Evolutionary conservation across 768 basidiomycete genomes (phyloP), one percentile per base, ranked within the genome.

Genomic region (Russula ochroleuca): DNA sequence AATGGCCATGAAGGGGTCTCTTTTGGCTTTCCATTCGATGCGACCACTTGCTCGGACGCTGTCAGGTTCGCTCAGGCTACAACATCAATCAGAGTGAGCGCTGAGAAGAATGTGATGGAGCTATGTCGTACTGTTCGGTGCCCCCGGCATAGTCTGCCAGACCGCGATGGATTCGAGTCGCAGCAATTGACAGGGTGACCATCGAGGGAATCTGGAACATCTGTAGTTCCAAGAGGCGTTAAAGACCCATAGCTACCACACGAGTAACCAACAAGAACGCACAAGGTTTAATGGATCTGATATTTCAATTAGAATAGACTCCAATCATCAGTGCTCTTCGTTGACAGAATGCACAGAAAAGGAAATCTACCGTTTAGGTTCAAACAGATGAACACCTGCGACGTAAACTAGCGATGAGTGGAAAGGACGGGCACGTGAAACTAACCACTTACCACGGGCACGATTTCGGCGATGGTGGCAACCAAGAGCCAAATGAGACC

Each of bases 401-500:
- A 55, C 14, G 21, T 25, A 19, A 25, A 54, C 25, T 10, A 28
- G 10, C 17, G 10, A 19, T 55, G 17, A 23, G 23, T 5, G 10
- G 25, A 40, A 5, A n/a, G 17, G 9, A 11, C 28, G 28, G 28
- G 5, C 28, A 28, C 28, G 5, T 5, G 28, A 28, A 28, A 28
- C 17, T 17, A 11, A n/a, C 1, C 17, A 28, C 54, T 19, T 28
- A 55, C 54, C 25, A 14, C 38, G 17, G 54, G 38, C 15, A 19
- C 23, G 38, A 28, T 25, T 23, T 41, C 38, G 10, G 38, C 15
- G 23, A 28, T 13, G 10, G 40, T 55, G 23, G 25, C 54, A 55
- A 55, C 15, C 5, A 55, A 55, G 23, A 55, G 23, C 54, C 54
- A 55, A 41, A 41, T 41, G 25, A 55, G 38, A 17, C 54, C 54